These are phyloP conservation scores for Curvularia lunata DNA, from an alignment of 2,329 filamentous ascomycete genomes.

Conservation along the genomic window DNA sequence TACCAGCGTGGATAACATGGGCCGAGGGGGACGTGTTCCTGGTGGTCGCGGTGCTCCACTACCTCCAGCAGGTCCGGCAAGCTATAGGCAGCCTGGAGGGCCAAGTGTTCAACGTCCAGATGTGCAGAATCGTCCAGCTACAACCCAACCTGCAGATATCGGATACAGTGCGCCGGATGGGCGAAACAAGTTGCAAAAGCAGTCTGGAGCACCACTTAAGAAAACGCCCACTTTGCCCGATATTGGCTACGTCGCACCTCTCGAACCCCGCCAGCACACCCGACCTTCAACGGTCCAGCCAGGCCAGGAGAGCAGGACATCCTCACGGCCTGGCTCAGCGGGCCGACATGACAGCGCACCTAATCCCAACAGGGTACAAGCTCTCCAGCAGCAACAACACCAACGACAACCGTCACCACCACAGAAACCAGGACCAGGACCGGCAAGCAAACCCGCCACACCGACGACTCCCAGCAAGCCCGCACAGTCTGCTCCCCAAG, in stretches of 20 bases:
- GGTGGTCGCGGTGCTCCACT: slow-evolving; percentile 38
- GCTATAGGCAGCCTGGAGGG: slow-evolving; percentile 49
- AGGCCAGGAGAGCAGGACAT: slow-evolving; percentile 42
- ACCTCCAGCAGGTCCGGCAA: slow-evolving; percentile 40
- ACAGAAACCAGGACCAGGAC: slow-evolving; percentile 24
- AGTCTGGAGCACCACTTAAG: slow-evolving; percentile 34
- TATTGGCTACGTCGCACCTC: slow-evolving; percentile 48
- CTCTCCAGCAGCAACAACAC: slow-evolving; percentile 31
- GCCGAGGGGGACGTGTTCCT: slow-evolving; percentile 40
- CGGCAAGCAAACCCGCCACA: slow-evolving; percentile 29
- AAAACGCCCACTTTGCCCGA: slow-evolving; percentile 45
- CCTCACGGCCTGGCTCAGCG: slow-evolving; percentile 38
- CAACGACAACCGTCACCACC: slow-evolving; percentile 22
- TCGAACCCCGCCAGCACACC: slow-evolving; percentile 46
- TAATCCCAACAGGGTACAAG: slow-evolving; percentile 32
- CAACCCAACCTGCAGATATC: slow-evolving; percentile 50
- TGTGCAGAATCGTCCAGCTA: slow-evolving; percentile 45
- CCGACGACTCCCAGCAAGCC: slow-evolving; percentile 38
- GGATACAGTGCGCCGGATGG: slow-evolving; percentile 54
- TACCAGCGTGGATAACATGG: slow-evolving; percentile 47
- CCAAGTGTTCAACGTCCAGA: slow-evolving; percentile 48
- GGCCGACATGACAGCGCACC: slow-evolving; percentile 40
- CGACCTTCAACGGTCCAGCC: slow-evolving; percentile 45
- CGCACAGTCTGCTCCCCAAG: slow-evolving; percentile 32
- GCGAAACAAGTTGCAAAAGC: slow-evolving; percentile 53